A percentile compares a stretch with the other conserved stretches of the same genome.
Evolutionary conservation across 768 basidiomycete genomes (phyloP).

Genomic region (Cantharellus cinnabarinus): DNA sequence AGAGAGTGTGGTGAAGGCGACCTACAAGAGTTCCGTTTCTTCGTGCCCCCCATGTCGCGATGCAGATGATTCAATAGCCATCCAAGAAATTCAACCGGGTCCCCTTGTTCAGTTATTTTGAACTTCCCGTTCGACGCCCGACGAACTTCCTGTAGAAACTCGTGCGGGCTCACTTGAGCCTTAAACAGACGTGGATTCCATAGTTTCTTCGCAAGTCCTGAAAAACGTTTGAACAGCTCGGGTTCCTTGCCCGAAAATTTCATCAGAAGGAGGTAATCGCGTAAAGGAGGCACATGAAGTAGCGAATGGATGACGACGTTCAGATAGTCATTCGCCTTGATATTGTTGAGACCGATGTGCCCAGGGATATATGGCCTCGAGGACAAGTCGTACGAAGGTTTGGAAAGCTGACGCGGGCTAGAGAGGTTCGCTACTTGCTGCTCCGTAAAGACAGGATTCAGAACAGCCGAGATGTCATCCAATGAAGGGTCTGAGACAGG

Average conservation of each 20-base stretch:
- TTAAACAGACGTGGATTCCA: conserved; percentile 98
- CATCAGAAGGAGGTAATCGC: conserved; percentile 61
- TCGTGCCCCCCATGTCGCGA: conserved; percentile 85
- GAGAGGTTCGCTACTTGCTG: conserved; percentile 25
- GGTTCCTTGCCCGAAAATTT: conserved; percentile 8
- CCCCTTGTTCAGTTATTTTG: conserved; percentile 82
- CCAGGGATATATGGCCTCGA: conserved; percentile 75
- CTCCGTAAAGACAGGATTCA: conserved; percentile 70
- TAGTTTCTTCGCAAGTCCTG: conserved; percentile 70
- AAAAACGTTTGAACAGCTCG: conserved; percentile 77
- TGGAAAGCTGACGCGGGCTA: conserved; percentile 35
- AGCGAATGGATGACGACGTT: conserved; percentile 92
- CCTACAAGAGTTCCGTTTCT: conserved; percentile 76
- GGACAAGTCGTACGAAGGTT: conserved; percentile 69
- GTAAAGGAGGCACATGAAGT: conserved; percentile 74
- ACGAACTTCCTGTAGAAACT: conserved; percentile 92
- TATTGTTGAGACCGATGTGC: conserved; percentile 92
- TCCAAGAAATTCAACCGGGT: conserved; percentile 86
- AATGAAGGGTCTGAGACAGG: conserved; percentile 90
- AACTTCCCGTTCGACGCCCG: conserved; percentile 79
- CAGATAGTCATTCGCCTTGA: conserved; percentile 93
- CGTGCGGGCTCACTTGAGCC: conserved; percentile 95
- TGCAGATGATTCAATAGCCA: conserved; percentile 93
- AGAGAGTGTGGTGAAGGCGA: conserved; percentile 2
- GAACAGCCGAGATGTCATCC: conserved; percentile 81